Percentiles rank a stretch among this genome's conserved stretches.
These are phyloP conservation scores for Cladochytrium replicatum DNA, from an alignment of 192 early-diverging fungal species.

Conservation along the genomic window DNA sequence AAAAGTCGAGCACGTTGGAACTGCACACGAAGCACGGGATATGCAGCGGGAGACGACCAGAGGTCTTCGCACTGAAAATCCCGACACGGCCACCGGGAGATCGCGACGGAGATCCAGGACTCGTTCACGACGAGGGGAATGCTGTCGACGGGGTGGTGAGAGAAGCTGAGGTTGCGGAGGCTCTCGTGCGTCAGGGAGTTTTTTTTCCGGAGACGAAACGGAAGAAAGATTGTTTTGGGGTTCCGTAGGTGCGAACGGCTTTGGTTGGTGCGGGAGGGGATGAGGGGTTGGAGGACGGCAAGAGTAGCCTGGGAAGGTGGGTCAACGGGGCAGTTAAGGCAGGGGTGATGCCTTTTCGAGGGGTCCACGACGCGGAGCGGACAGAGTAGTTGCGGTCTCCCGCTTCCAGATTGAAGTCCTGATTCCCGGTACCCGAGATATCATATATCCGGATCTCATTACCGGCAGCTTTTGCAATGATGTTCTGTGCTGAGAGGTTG, in stretches of 20 bases:
- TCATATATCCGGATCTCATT: slow-evolving; percentile 11
- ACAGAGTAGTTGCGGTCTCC: slow-evolving; percentile 33
- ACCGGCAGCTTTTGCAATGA: slow-evolving; percentile 6
- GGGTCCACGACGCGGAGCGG: slow-evolving; percentile 52
- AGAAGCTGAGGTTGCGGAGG: slow-evolving; percentile 43
- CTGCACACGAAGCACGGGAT: slow-evolving; percentile 49
- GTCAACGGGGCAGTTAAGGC: slow-evolving; percentile 20
- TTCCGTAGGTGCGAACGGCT: slow-evolving; percentile 6
- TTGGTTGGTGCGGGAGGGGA: no score
- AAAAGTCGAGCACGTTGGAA: slow-evolving; percentile 54
- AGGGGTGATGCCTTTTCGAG: slow-evolving; percentile 22
- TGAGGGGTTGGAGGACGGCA: no score
- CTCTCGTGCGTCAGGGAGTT: slow-evolving; percentile 44
- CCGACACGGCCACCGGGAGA: slow-evolving; percentile 71
- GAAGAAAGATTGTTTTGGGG: slow-evolving; percentile 33
- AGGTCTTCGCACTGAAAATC: slow-evolving; percentile 48
- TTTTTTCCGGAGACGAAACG: slow-evolving; percentile 32
- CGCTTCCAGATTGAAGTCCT: slow-evolving; percentile 1
- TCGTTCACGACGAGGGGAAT: slow-evolving; percentile 47
- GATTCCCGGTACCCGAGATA: neutral
- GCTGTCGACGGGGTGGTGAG: slow-evolving; percentile 40
- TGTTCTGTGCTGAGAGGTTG: slow-evolving; percentile 11
- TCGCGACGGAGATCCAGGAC: slow-evolving; percentile 59
- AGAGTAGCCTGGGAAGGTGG: neutral
- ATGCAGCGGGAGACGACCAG: slow-evolving; percentile 55